Evolutionary conservation across 257 asterid species (phyloP), one percentile per base, ranked within the genome.

Genomic region (Nicotiana paniculata): DNA sequence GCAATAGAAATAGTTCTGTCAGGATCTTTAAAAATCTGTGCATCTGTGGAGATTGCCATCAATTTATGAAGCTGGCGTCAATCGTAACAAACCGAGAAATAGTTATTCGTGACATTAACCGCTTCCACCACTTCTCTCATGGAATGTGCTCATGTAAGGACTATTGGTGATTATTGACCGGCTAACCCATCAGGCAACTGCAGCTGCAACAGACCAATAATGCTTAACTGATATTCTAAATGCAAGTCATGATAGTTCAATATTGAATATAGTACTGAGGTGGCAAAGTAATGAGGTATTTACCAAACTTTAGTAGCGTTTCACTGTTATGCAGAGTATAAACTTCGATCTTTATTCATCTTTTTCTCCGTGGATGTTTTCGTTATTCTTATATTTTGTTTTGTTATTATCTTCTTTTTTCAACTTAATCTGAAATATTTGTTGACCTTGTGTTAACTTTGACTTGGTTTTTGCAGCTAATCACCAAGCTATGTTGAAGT

Each of bases 21-120:
- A 93, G 93, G 86, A 92, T 95, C 83, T 93, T 95, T 86, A 95
- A 95, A 87, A 95, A 93, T 84, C 91, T 95, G 26, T 89, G 96
- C 6, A 93, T 92, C 13, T 95, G 98, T 89, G 96, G 94, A 61
- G 98, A 95, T 83, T 95, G 97, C 85, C 98, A 95, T 78, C 96
- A 95, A 77, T 95, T 87, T 84, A 95, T 95, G 93, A 95, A 92
- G 90, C 85, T 86, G 37, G 90, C 87, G 16, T 91, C 98, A 6
- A 59, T 87, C 72, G 85, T 86, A 65, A 83, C 86, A n/a, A 61
- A 88, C 77, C 89, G 67, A 70, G 95, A 95, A 85, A 93, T 95
- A 65, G 84, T 91, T 54, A 85, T 95, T 68, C 97, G 96, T 62
- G 97, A 93, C 43, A 77, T 86, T 32, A 89, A 83, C 55, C 91